Evolutionary conservation across 208 protist genomes (phyloP), one percentile per base, ranked within the genome.

Genomic region (Crithidia acanthocephali): DNA sequence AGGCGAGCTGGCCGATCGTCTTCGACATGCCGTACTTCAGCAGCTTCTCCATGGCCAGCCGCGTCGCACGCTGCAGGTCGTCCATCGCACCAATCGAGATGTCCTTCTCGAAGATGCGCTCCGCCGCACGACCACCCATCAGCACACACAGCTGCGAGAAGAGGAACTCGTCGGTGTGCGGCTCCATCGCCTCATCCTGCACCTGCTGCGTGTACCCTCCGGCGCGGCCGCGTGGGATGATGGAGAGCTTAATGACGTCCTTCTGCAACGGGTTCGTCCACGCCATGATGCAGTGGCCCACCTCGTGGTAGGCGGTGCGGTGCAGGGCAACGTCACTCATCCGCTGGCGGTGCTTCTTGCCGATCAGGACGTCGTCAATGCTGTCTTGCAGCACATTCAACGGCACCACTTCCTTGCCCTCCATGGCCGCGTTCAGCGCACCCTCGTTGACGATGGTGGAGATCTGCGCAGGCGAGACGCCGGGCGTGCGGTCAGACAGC

Each of bases 391-490:
- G 78, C 30, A 80, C 78, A 16, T 83, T 83, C 20, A 93, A 65
- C 11, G 90, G 80, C 30, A 98, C 92, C 42, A 92, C 86, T 42
- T 93, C 81, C 44, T 83, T 68, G 8, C 85, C 91, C 20, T 80
- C 50, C 63, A 97, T 89, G 1, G 96, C 97, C 0, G 96, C 89
- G 35, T 74, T 91, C 23, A 98, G 74, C 30, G 98, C 98, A 27
- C 96, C 98, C 74, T 99, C 98, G 76, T 99, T 99, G 60, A 97
- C 95, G 32, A 99, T 97, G 47, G 98, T 99, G 15, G 97, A 74
- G 56, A 99, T 98, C 69, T 99, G 96, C 2, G 98, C 98, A 9
- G 98, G 95, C 15, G 90, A 93, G 20, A 97, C 86, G 59, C 95
- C 95, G 7, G 95, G 95, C 13, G 98, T 99, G 53, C 95, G 90